Conservation (phyloP, 2,329 filamentous ascomycete species). For the Torrubiellomyces zombiae region DNA sequence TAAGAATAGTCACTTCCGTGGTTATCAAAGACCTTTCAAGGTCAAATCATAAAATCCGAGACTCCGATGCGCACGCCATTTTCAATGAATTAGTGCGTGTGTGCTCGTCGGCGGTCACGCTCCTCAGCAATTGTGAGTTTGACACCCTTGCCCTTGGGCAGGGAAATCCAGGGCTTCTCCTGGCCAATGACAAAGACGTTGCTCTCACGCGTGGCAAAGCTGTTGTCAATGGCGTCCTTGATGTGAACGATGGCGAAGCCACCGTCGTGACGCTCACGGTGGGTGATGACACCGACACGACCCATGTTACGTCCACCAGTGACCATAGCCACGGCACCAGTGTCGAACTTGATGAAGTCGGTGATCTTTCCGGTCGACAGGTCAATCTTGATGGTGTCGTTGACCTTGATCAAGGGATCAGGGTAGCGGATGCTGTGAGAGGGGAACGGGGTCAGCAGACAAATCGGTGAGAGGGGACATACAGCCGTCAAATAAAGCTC, state of each 20-base stretch:
- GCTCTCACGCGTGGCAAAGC: constrained; percentile 95
- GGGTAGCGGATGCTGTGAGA: constrained; percentile 94
- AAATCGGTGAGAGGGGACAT: constrained; percentile 19
- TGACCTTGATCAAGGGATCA: constrained; percentile 96
- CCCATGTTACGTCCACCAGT: constrained; percentile 99
- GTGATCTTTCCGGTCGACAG: constrained; percentile 91
- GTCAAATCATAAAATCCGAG: constrained; percentile 23
- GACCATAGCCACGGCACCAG: constrained; percentile 92
- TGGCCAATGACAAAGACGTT: constrained; percentile 99
- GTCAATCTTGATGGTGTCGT: constrained; percentile 99
- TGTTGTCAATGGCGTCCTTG: constrained; percentile 99
- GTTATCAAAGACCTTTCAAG: constrained; percentile 12
- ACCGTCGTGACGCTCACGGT: constrained; percentile 99
- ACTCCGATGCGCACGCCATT: constrained; percentile 22
- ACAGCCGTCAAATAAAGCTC: constrained; percentile 30
- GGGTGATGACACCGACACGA: constrained; percentile 99
- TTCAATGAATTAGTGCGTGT: constrained; percentile 35
- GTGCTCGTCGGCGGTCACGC: constrained; percentile 87
- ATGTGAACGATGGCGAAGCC: constrained; percentile 99
- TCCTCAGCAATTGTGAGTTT: constrained; percentile 99
- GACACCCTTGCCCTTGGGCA: constrained; percentile 99
- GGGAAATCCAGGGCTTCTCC: constrained; percentile 98
- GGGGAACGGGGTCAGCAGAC: too few relatives aligned
- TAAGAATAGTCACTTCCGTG: constrained; percentile 15
- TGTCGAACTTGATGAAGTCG: constrained; percentile 98